Evolutionary conservation across 192 early-diverging fungal genomes (phyloP).

Genomic region (Hyaloraphidium curvatum): DNA sequence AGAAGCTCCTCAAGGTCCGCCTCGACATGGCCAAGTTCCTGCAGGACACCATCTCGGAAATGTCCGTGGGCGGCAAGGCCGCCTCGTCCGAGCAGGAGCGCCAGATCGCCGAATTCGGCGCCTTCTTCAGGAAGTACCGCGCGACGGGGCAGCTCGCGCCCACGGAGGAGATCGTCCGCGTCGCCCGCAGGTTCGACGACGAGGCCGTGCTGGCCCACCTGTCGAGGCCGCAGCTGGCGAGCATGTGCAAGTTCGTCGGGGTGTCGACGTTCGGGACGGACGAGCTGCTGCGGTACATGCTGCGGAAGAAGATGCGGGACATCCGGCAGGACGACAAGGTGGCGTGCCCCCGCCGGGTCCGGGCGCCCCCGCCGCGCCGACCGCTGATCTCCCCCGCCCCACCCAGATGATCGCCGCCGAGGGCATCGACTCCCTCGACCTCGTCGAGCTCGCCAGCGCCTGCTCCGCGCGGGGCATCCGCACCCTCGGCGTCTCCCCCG

Average conservation of each 20-base stretch:
- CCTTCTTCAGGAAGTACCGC: slow-evolving; percentile 69
- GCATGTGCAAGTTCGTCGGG: slow-evolving; percentile 89
- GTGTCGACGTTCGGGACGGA: slow-evolving; percentile 97
- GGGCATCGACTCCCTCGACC: slow-evolving; percentile 70
- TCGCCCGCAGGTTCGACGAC: slow-evolving; percentile 81
- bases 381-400: not conserved
- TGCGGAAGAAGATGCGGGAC: slow-evolving; percentile 66
- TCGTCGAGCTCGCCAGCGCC: slow-evolving; percentile 73
- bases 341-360: too few species aligned
- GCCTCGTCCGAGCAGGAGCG: slow-evolving; percentile 22
- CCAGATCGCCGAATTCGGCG: slow-evolving; percentile 45
- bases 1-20: slow-evolving; percentile 75
- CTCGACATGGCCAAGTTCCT: slow-evolving; percentile 88
- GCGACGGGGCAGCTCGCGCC: slow-evolving; percentile 60
- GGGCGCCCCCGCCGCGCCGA: too few species aligned
- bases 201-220: slow-evolving; percentile 83
- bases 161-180: slow-evolving; percentile 59
- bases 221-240: slow-evolving; percentile 82
- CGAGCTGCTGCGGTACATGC: slow-evolving; percentile 79
- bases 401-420: slow-evolving; percentile 55
- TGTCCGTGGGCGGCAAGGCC: slow-evolving; percentile 29
- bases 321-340: slow-evolving; percentile 74
- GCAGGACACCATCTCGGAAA: slow-evolving; percentile 85
- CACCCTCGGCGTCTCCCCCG: slow-evolving; percentile 71
- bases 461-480: slow-evolving; percentile 79